phyloP scores from a whole-genome alignment of 140 eudicot genomes.

The Oenanthe javanica region DNA sequence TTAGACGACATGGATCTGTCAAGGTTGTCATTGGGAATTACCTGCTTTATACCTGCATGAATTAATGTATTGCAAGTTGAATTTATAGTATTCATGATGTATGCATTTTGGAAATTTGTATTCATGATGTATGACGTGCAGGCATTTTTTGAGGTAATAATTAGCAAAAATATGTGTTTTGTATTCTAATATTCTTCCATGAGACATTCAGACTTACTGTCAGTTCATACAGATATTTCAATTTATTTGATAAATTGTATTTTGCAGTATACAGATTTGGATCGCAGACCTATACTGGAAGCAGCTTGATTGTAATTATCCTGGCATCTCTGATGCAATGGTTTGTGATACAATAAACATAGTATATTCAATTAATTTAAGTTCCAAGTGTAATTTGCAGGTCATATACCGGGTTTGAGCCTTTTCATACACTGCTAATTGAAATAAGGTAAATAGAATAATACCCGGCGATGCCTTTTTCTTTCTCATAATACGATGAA shows the following conservation, averaged over 20 bases:
- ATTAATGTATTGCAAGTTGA: too few relatives aligned
- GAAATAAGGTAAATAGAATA: neutral
- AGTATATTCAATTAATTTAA: neutral
- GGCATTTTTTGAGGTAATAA: too few relatives aligned
- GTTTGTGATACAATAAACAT: constrained; percentile 21
- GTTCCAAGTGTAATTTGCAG: neutral
- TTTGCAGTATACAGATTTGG: constrained; percentile 77
- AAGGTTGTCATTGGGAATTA: too few relatives aligned
- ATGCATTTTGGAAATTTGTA: too few relatives aligned
- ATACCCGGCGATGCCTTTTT: neutral
- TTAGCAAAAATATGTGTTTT: neutral
- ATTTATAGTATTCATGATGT: too few relatives aligned
- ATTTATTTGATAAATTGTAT: neutral
- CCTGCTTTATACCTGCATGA: too few relatives aligned
- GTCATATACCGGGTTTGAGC: neutral
- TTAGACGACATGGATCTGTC: too few relatives aligned
- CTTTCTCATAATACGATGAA: neutral
- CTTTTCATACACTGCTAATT: neutral
- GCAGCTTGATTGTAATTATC: constrained; percentile 84
- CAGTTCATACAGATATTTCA: neutral
- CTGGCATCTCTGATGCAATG: constrained; percentile 77
- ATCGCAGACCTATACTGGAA: constrained; percentile 90
- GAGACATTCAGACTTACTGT: neutral
- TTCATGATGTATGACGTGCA: too few relatives aligned
- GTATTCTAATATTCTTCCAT: neutral